phyloP scores from a whole-genome alignment of 2,329 filamentous ascomycete species.

The Tolypocladium paradoxum region DNA sequence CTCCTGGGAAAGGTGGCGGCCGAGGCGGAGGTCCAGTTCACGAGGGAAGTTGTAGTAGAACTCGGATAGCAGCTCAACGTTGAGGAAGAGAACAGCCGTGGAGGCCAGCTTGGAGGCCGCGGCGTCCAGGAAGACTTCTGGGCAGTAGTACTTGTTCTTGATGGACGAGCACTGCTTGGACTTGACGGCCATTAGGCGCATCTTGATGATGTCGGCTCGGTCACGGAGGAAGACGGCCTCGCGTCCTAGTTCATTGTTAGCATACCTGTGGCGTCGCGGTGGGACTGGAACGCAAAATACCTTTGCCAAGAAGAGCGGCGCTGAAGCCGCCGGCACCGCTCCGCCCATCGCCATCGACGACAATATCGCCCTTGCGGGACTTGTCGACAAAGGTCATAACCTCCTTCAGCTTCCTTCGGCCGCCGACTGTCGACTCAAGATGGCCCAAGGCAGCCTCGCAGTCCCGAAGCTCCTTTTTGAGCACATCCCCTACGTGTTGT shows the following conservation, averaged over 20 bases:
- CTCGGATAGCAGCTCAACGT: slow-evolving; percentile 90
- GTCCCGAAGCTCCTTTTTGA: slow-evolving; percentile 81
- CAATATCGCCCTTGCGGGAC: slow-evolving; percentile 73
- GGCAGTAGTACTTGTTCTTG: slow-evolving; percentile 93
- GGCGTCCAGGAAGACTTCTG: slow-evolving; percentile 94
- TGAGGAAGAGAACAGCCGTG: slow-evolving; percentile 92
- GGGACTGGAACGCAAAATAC: slow-evolving; percentile 31
- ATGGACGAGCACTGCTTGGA: slow-evolving; percentile 77
- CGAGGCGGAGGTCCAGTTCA: slow-evolving; percentile 78
- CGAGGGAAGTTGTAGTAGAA: slow-evolving; percentile 98
- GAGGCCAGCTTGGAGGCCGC: slow-evolving; percentile 90
- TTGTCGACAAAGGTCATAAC: slow-evolving; percentile 88
- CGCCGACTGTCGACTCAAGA: slow-evolving; percentile 69
- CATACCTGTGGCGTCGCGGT: background rate
- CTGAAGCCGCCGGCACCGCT: slow-evolving; percentile 92
- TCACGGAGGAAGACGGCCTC: slow-evolving; percentile 93
- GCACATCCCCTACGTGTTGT: slow-evolving; percentile 66
- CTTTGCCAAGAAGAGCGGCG: slow-evolving; percentile 70
- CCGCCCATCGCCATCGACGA: slow-evolving; percentile 71
- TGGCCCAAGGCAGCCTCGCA: slow-evolving; percentile 69
- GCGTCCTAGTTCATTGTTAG: slow-evolving; percentile 48
- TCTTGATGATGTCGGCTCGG: slow-evolving; percentile 77
- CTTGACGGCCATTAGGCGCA: slow-evolving; percentile 79
- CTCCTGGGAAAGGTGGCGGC: slow-evolving; percentile 64
- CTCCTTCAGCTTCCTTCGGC: slow-evolving; percentile 75